A percentile compares a stretch with the other conserved stretches of the same genome.
Evolutionary conservation across 345 rosid genomes (phyloP).

Genomic region (Salix dunnii): DNA sequence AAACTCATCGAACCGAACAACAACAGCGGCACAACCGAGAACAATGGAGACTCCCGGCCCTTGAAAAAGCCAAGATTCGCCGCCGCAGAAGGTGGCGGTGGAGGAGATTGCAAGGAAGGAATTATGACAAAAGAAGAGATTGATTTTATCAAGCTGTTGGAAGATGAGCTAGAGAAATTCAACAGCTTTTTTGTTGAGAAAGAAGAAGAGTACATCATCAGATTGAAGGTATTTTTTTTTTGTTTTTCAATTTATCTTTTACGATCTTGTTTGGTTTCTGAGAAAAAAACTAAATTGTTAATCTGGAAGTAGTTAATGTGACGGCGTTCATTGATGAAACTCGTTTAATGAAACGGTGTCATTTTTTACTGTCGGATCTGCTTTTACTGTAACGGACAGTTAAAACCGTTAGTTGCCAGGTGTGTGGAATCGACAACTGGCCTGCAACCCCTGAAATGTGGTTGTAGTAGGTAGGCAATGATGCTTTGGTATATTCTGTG

Average conservation of each 20-base stretch:
- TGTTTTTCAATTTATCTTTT: background rate
- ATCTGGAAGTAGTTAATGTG: background rate
- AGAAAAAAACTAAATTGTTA: background rate
- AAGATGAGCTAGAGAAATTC: constrained; percentile 87
- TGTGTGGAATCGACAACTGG: constrained; percentile 3
- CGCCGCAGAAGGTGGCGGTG: constrained; percentile 2
- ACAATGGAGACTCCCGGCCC: constrained; percentile 37
- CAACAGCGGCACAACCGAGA: constrained; percentile 18
- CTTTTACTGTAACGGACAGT: constrained; percentile 2
- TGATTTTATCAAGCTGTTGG: constrained; percentile 65
- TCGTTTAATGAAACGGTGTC: constrained; percentile 8
- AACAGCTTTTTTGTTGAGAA: constrained; percentile 84
- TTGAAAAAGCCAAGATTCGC: constrained; percentile 50
- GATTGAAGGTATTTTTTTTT: constrained; percentile 58
- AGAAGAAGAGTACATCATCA: constrained; percentile 95
- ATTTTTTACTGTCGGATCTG: background rate
- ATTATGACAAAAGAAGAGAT: constrained; percentile 60
- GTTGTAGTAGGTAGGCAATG: background rate
- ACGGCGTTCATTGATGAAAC: background rate
- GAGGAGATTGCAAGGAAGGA: constrained; percentile 20
- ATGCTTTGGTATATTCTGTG: constrained; percentile 17
- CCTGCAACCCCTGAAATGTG: background rate
- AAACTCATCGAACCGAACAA: constrained; percentile 59
- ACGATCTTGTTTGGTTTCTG: constrained; percentile 8
- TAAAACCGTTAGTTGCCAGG: constrained; percentile 9